Base-by-base conservation (phyloP, 768 basidiomycete genomes). In the Russula sp. region DNA sequence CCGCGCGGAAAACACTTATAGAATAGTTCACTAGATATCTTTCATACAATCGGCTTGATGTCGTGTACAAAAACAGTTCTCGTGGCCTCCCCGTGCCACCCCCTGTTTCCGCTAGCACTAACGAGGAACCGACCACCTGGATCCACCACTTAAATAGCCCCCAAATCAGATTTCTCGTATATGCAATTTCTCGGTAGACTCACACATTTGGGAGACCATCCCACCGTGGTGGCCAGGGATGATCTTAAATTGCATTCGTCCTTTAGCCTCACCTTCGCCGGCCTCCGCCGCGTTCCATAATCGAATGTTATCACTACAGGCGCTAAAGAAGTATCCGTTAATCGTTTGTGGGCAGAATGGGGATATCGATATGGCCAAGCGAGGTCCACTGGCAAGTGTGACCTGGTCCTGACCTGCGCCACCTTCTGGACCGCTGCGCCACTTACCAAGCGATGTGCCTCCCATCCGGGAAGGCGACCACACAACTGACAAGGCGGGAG, bases 171-270 rank as follows among this genome's bases (percentile, higher is more conserved):
- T 60, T 63, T 40, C 56, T 48, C 56, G 53, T 62, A 47, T 55
- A 70, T 68, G 66, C 69, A 66, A 66, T 47, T 57, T 22, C 45
- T 51, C 47, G 32, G 55, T 45, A n/a, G 9, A 84, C 92, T 71
- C 76, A 98, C 96, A 75, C 84, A 98, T 90, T 70, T 93, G 87
- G 3, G 94, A 96, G 4, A 98, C 84, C 69, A 88, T 89, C 9
- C 95, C 96, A 42, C 95, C 94, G 75, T 97, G 92, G 76, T 97
- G 96, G 0, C 95, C 96, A 11, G 94, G 88, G 42, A 98, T 89
- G 64, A 98, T 94, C 77, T 93, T 94, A 80, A 96, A 98, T 59
- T 87, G 91, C 18, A 88, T 86, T 8, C 87, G 85, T 59, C 84
- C 83, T 54, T 73, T 80, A 18, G 79, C 78, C 66, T 94, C 91